phyloP scores from a whole-genome alignment of 176 grass and related monocot genomes.

The Aechmea fasciata region DNA sequence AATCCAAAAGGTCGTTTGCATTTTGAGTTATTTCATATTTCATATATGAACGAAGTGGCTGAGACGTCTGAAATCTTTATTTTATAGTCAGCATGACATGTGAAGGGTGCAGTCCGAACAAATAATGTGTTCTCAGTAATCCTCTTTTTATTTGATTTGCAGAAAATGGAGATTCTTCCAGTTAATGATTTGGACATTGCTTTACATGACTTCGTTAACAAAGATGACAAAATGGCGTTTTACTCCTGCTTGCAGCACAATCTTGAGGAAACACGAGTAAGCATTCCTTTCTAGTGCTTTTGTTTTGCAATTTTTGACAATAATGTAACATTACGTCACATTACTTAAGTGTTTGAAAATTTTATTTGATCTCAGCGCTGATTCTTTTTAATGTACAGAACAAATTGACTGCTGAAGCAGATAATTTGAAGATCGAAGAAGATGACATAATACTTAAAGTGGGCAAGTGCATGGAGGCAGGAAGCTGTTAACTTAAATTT shows the following conservation, averaged over 20 bases:
- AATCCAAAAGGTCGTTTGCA: too few species aligned
- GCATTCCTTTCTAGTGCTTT: not conserved
- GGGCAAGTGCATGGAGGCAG: slow-evolving; percentile 74
- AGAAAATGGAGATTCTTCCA: slow-evolving; percentile 62
- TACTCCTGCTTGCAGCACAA: slow-evolving; percentile 43
- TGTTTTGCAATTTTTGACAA: not conserved
- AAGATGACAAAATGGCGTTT: slow-evolving; percentile 56
- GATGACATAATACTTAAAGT: slow-evolving; percentile 47
- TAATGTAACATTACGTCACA: not conserved
- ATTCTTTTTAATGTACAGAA: slow-evolving; percentile 33
- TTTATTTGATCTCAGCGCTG: slow-evolving; percentile 4
- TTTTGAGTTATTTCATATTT: too few species aligned
- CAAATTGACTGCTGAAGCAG: slow-evolving; percentile 24
- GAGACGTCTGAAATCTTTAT: too few species aligned
- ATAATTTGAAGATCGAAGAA: slow-evolving; percentile 32
- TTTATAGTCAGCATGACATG: not conserved
- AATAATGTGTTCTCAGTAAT: not conserved
- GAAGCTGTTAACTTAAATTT: slow-evolving; percentile 6
- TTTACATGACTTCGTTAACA: slow-evolving; percentile 65
- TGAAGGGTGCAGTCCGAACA: not conserved
- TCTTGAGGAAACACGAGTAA: slow-evolving; percentile 51
- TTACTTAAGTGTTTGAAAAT: not conserved
- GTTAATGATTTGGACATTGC: slow-evolving; percentile 55
- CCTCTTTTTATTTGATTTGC: slow-evolving; percentile 18
- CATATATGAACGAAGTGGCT: too few species aligned